Percentiles rank a stretch among this genome's conserved stretches.
Conservation (phyloP, 768 basidiomycete genomes). For the Suillus plorans region DNA sequence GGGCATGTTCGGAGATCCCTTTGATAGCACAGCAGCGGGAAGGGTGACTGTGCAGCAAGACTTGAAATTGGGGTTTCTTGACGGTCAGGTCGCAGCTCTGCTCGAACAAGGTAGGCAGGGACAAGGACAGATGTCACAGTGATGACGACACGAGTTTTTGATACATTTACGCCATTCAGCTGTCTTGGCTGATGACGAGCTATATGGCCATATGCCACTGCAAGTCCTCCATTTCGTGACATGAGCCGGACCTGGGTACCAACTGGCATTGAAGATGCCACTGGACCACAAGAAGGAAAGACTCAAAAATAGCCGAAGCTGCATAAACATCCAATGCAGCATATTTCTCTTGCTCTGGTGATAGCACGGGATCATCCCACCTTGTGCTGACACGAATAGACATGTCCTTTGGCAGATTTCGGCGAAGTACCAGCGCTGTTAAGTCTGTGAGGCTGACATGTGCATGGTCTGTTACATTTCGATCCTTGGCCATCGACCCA, state of each 20-base stretch:
- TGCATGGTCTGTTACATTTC: conserved; percentile 16
- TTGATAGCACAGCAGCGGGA: neutral
- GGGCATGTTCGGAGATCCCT: neutral
- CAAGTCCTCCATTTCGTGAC: neutral
- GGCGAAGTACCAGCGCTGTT: conserved; percentile 24
- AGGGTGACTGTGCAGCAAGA: neutral
- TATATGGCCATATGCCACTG: conserved; percentile 6
- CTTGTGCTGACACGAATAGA: conserved; percentile 16
- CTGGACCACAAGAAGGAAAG: conserved; percentile 10
- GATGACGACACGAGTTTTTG: neutral
- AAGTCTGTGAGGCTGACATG: conserved; percentile 31
- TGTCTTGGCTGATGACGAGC: neutral
- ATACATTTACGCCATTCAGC: conserved; percentile 8
- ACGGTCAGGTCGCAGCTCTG: neutral
- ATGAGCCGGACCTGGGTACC: conserved; percentile 6
- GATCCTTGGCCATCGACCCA: conserved; percentile 28
- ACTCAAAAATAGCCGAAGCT: conserved; percentile 13
- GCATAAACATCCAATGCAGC: conserved; percentile 22
- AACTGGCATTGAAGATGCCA: neutral
- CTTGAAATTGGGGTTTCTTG: neutral
- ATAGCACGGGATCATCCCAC: conserved; percentile 18
- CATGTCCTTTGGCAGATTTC: conserved; percentile 22
- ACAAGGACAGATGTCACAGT: conserved; percentile 1
- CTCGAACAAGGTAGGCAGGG: conserved; percentile 7
- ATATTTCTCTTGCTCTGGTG: conserved; percentile 19